Conservation (phyloP, 1,139 yeast genomes). For the Suhomyces chickasaworum region DNA sequence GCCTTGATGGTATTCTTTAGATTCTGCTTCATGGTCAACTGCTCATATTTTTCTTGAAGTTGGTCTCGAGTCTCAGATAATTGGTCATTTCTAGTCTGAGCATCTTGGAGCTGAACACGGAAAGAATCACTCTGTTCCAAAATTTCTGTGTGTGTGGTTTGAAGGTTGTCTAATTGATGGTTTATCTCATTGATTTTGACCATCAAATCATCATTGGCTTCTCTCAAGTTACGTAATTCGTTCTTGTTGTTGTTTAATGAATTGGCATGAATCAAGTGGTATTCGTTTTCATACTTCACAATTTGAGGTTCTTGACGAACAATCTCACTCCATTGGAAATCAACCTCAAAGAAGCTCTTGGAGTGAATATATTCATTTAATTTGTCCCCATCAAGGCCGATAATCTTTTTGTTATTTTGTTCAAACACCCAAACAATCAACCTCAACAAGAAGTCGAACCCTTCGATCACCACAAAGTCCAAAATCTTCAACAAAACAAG, state of each 20-base stretch:
- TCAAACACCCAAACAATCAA: conserved; percentile 30
- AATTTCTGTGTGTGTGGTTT: conserved; percentile 43
- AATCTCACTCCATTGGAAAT: conserved; percentile 20
- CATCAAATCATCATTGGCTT: conserved; percentile 38
- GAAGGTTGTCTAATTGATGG: conserved; percentile 34
- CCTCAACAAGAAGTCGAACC: conserved; percentile 40
- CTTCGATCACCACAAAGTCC: conserved; percentile 46
- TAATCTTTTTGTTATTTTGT: conserved; percentile 22
- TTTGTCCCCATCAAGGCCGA: conserved; percentile 32
- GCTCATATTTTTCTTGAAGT: conserved; percentile 35
- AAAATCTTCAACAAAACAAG: conserved; percentile 23
- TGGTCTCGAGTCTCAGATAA: conserved; percentile 23
- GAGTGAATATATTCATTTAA: conserved; percentile 30
- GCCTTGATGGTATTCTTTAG: conserved; percentile 49
- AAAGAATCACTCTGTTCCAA: conserved; percentile 38
- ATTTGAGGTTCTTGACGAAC: conserved; percentile 23
- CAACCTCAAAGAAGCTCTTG: conserved; percentile 23
- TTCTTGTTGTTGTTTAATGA: conserved; percentile 41
- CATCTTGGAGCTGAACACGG: conserved; percentile 28
- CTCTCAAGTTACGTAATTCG: conserved; percentile 43
- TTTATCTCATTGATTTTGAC: conserved; percentile 32
- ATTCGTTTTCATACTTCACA: conserved; percentile 49
- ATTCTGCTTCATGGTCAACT: conserved; percentile 49
- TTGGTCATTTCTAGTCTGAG: conserved; percentile 23
- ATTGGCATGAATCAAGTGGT: conserved; percentile 43